Base-by-base conservation (phyloP, 1,284 basidiomycete species). In the Trichosporon coremiiforme region DNA sequence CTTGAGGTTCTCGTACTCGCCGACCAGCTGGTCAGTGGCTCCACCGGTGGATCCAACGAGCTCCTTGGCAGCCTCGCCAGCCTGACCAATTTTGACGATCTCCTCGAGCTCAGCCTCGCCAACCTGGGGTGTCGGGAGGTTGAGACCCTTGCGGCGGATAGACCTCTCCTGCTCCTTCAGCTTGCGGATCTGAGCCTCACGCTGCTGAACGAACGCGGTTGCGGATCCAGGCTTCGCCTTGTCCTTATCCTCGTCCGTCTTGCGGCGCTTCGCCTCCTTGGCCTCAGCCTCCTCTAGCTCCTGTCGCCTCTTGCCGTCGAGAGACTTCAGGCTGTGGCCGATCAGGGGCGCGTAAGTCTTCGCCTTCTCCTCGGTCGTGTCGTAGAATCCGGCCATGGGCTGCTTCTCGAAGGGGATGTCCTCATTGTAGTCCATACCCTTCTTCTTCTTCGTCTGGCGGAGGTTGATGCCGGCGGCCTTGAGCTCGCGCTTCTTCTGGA, bases 341-440 rank as follows among this genome's bases (percentile, higher is more conserved):
- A 98, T 90, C 0, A 96, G 95, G 0, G 95, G 94, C 33, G 89
- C 87, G 50, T 91, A 90, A 45, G 90, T 87, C 68, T 93, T 92
- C n/a, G 93, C 90, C 75, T 94, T 90, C 81, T 99, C 97, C 76
- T 97, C 96, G 1, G 90, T 88, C 0, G 94, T 96, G 80, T 99
- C 97, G 84, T 98, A 99, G 85, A 99, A 99, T 0, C 97, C 97
- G 4, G 94, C 86, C 0, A 93, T 92, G 0, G 97, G 88, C 80
- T 94, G 93, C 86, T 99, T 98, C 85, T 99, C 96, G 79, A 98
- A 99, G 0, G 97, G 97, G 77, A 99, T 98, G 80, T 99, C 97
- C 70, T 94, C 90, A 79, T 98, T 99, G 85, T 99, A 99, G 83
- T 98, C 96, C 94, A 99, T 98, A 69, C 93, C 94, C 82, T 92